Conservation (phyloP, 164 flowering plant species). For the Nelumbo lutea region DNA sequence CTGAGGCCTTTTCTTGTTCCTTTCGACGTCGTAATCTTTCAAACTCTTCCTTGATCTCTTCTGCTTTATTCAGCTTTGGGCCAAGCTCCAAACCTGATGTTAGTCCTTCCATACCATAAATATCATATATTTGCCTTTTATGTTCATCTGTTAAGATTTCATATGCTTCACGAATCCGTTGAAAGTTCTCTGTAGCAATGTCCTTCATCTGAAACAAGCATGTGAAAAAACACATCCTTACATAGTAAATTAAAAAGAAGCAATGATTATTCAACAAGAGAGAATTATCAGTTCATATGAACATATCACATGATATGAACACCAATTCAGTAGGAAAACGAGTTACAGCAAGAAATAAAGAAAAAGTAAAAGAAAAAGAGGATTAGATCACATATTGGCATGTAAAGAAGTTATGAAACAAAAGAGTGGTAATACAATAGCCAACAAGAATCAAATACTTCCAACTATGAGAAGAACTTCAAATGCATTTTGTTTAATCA, state of each 20-base stretch:
- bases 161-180: constrained; percentile 89
- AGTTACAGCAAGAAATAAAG: neutral
- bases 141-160: constrained; percentile 76
- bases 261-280: neutral
- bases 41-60: constrained; percentile 82
- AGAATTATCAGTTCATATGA: neutral
- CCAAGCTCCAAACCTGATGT: constrained; percentile 93
- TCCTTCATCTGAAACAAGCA: constrained; percentile 81
- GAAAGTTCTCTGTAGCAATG: constrained; percentile 90
- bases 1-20: constrained; percentile 56
- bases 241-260: neutral
- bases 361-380: neutral
- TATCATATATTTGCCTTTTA: constrained; percentile 84
- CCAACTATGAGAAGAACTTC: no score
- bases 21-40: constrained; percentile 60
- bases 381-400: no score
- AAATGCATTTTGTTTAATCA: no score
- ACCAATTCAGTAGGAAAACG: no score
- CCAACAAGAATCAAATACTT: neutral
- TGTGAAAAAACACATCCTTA: neutral
- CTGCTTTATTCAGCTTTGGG: constrained; percentile 61
- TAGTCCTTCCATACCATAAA: constrained; percentile 97
- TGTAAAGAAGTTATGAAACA: neutral
- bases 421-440: neutral
- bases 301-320: no score